phyloP scores from a whole-genome alignment of 169 alveolate species.

The Eimeria sp. region DNA sequence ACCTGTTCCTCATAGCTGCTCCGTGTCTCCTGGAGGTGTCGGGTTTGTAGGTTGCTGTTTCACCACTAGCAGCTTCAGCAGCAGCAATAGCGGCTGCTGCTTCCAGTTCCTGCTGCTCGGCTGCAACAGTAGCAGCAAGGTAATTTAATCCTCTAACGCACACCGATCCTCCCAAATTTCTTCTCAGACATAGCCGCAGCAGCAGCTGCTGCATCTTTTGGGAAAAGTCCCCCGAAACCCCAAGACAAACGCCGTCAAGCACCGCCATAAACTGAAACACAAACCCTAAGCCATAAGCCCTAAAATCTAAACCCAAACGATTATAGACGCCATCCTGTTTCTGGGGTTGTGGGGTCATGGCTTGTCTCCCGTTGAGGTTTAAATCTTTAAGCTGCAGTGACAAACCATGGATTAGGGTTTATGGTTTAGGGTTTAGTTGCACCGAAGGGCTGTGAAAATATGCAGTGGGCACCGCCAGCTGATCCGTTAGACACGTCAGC shows the following conservation, averaged over 20 bases:
- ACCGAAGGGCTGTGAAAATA: not conserved
- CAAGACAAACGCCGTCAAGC: conserved; percentile 3
- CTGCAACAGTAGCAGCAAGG: conserved; percentile 15
- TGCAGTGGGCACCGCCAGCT: not conserved
- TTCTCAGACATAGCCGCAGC: not conserved
- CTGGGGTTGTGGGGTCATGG: not conserved
- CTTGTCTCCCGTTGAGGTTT: not conserved
- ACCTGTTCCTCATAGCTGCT: not conserved
- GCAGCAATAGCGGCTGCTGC: not conserved
- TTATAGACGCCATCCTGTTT: not conserved
- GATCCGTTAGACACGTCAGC: not conserved
- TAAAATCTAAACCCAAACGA: not conserved
- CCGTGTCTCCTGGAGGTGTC: conserved; percentile 1
- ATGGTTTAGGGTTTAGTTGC: too few species aligned
- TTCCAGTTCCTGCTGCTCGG: not conserved
- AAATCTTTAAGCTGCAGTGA: not conserved
- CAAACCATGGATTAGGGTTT: not conserved
- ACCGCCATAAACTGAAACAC: conserved; percentile 11
- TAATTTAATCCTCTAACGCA: not conserved
- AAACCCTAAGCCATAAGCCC: conserved; percentile 7
- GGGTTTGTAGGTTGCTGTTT: not conserved
- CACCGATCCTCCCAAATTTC: not conserved
- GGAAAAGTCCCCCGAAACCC: conserved; percentile 5
- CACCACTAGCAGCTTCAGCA: not conserved
- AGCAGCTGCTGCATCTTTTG: not conserved